phyloP scores from a whole-genome alignment of 805 yeast genomes.

The Geotrichum ghanense region DNA sequence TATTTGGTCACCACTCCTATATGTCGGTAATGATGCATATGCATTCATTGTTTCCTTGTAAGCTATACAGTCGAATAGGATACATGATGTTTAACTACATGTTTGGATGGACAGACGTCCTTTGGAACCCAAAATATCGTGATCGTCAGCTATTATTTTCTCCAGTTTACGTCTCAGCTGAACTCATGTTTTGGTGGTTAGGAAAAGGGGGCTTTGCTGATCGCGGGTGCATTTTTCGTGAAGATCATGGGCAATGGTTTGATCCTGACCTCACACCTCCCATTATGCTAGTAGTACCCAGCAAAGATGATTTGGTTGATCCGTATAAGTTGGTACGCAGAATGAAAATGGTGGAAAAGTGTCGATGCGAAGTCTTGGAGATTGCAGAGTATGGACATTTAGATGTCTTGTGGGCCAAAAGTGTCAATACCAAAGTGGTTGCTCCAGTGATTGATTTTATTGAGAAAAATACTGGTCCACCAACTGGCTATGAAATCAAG shows the following conservation, averaged over 20 bases:
- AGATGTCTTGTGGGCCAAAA: slow-evolving; percentile 89
- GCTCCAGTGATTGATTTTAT: slow-evolving; percentile 25
- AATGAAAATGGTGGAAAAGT: slow-evolving; percentile 27
- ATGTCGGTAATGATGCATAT: slow-evolving; percentile 62
- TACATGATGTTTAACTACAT: slow-evolving; percentile 78
- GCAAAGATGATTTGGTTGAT: slow-evolving; percentile 65
- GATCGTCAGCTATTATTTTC: slow-evolving; percentile 74
- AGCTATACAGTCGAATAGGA: slow-evolving; percentile 51
- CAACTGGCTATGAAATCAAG: no score
- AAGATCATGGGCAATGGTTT: slow-evolving; percentile 31
- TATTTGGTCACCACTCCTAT: slow-evolving; percentile 72
- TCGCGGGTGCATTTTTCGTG: slow-evolving; percentile 43
- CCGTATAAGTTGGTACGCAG: slow-evolving; percentile 58
- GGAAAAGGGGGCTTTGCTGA: slow-evolving; percentile 40
- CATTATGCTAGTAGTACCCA: slow-evolving; percentile 59
- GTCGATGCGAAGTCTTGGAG: slow-evolving; percentile 23
- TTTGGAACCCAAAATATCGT: slow-evolving; percentile 62
- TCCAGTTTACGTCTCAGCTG: slow-evolving; percentile 71
- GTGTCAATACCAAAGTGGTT: slow-evolving; percentile 57
- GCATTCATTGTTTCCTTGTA: slow-evolving; percentile 31
- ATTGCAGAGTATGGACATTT: slow-evolving; percentile 68
- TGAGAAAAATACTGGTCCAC: slow-evolving; percentile 13
- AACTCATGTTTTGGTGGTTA: slow-evolving; percentile 91
- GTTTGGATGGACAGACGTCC: slow-evolving; percentile 74
- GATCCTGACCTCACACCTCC: slow-evolving; percentile 37